phyloP scores from a whole-genome alignment of 2,329 filamentous ascomycete genomes.

The Hypoxylon sp. region DNA sequence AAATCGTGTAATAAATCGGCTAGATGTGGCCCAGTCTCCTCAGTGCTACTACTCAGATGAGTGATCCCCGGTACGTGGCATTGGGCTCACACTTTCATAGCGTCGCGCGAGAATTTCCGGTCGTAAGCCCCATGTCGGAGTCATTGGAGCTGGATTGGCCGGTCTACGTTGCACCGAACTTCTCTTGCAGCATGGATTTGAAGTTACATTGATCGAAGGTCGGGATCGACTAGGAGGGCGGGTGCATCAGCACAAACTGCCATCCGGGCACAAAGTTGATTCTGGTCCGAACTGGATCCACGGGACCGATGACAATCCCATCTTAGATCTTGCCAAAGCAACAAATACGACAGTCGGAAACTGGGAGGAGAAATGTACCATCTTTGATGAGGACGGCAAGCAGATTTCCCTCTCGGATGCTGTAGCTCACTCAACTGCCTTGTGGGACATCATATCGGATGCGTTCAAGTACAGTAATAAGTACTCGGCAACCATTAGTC shows the following conservation, averaged over 20 bases:
- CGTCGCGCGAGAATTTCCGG: constrained; percentile 40
- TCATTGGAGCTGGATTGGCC: constrained; percentile 76
- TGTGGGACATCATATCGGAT: constrained; percentile 74
- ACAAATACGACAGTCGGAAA: constrained; percentile 61
- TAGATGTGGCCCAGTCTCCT: constrained; percentile 43
- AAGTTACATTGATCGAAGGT: constrained; percentile 75
- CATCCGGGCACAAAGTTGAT: constrained; percentile 59
- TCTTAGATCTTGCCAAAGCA: constrained; percentile 69
- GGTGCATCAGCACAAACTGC: constrained; percentile 60
- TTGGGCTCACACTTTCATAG: constrained; percentile 40
- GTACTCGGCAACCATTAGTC: constrained; percentile 57
- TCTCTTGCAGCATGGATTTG: constrained; percentile 69
- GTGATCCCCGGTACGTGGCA: constrained; percentile 36
- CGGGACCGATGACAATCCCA: constrained; percentile 75
- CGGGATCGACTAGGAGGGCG: constrained; percentile 73
- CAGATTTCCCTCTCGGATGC: constrained; percentile 58
- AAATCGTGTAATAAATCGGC: constrained; percentile 36
- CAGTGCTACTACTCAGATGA: constrained; percentile 44
- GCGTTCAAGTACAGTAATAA: constrained; percentile 74
- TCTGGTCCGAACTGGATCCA: constrained; percentile 84
- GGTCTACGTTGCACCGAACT: constrained; percentile 77
- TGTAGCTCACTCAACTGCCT: constrained; percentile 58
- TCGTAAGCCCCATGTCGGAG: constrained; percentile 63
- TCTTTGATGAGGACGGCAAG: constrained; percentile 66
- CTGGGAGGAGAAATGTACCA: constrained; percentile 61